phyloP scores from a whole-genome alignment of 202 grass and related monocot species.

The Brachypodium distachyon region DNA sequence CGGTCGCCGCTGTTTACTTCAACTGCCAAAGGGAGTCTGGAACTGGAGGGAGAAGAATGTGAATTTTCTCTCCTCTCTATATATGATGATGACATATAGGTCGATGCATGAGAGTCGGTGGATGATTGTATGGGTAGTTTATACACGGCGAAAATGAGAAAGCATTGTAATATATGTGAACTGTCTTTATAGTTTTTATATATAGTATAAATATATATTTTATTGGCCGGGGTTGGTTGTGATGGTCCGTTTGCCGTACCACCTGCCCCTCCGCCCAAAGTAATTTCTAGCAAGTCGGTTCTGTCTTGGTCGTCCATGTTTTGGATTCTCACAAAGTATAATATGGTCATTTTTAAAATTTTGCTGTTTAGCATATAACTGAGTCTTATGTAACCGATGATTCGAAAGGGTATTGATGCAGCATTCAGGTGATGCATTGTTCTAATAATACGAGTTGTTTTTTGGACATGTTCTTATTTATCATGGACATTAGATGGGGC shows the following conservation, averaged over 20 bases:
- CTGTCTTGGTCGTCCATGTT: background rate
- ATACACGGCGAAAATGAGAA: background rate
- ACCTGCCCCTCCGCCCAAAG: background rate
- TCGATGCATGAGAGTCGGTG: background rate
- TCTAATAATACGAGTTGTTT: background rate
- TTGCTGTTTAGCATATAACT: background rate
- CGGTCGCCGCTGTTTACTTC: conserved; percentile 75
- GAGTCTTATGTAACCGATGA: background rate
- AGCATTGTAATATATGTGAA: background rate
- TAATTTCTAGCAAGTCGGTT: background rate
- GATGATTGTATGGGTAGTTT: background rate
- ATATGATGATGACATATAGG: background rate
- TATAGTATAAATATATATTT: background rate
- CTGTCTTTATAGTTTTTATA: background rate
- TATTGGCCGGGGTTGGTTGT: background rate
- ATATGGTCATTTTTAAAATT: background rate
- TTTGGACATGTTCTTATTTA: background rate
- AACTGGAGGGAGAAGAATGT: conserved; percentile 71
- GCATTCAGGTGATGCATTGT: background rate
- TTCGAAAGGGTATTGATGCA: background rate
- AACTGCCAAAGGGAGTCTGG: conserved; percentile 87
- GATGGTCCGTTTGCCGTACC: background rate
- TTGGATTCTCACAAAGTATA: background rate
- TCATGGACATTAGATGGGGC: background rate
- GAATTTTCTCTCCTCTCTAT: background rate